Percentiles rank a stretch among this genome's conserved stretches.
phyloP scores from a whole-genome alignment of 73 alveolate genomes.

The Tetrahymena borealis region DNA sequence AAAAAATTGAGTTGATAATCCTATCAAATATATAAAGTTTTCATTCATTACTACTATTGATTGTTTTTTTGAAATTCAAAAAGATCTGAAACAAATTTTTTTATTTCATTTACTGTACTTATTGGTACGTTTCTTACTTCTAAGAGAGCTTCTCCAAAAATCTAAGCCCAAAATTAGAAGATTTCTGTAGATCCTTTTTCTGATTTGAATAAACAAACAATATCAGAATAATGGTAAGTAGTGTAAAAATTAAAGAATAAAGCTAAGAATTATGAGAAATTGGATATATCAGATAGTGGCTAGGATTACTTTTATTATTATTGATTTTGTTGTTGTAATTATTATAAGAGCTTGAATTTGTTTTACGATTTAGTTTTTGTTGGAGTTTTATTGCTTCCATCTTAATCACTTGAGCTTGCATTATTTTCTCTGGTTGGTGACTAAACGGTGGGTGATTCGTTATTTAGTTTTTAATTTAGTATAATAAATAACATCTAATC shows the following conservation, averaged over 20 bases:
- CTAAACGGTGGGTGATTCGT: neutral
- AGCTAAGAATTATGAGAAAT: neutral
- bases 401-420: neutral
- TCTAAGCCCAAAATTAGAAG: neutral
- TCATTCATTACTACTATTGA: too few species aligned
- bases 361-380: neutral
- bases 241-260: neutral
- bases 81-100: neutral
- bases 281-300: neutral
- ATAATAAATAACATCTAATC: neutral
- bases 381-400: neutral
- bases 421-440: neutral
- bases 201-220: neutral
- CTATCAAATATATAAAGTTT: too few species aligned
- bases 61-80: neutral
- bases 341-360: neutral
- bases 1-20: too few species aligned
- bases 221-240: neutral
- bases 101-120: neutral
- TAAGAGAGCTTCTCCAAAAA: neutral
- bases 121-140: neutral
- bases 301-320: neutral
- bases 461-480: neutral
- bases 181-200: neutral
- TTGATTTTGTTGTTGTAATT: neutral